A percentile compares a stretch with the other conserved stretches of the same genome.
phyloP scores from a whole-genome alignment of 2,329 filamentous ascomycete genomes.

The Myriosclerotinia scirpicola region DNA sequence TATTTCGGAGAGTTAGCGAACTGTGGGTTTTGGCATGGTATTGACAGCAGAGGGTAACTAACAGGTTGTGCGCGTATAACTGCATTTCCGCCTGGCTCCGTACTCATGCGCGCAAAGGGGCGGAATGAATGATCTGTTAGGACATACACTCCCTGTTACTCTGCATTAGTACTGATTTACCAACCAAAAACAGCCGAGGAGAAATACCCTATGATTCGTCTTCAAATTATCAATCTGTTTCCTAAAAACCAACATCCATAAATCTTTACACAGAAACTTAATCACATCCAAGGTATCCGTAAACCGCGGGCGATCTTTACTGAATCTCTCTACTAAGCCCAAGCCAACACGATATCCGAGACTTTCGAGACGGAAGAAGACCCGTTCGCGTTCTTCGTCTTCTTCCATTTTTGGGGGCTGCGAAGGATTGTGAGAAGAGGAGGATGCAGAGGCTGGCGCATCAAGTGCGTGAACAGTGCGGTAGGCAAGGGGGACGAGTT shows the following conservation, averaged over 20 bases:
- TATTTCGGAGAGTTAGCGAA: slow-evolving; percentile 15
- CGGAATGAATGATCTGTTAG: slow-evolving; percentile 91
- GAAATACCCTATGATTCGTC: slow-evolving; percentile 82
- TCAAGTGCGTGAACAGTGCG: slow-evolving; percentile 69
- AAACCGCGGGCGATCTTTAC: slow-evolving; percentile 80
- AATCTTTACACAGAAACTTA: slow-evolving; percentile 97
- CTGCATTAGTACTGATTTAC: slow-evolving; percentile 23
- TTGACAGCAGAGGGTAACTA: slow-evolving; percentile 42
- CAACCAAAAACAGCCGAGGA: neutral
- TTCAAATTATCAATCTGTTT: slow-evolving; percentile 99
- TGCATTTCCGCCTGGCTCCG: slow-evolving; percentile 71
- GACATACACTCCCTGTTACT: slow-evolving; percentile 80
- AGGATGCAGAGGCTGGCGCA: slow-evolving; percentile 46
- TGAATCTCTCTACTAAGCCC: slow-evolving; percentile 87
- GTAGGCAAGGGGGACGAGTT: slow-evolving; percentile 92
- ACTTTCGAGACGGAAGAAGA: slow-evolving; percentile 79
- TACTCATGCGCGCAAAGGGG: slow-evolving; percentile 85
- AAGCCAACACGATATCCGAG: slow-evolving; percentile 90
- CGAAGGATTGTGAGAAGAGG: neutral
- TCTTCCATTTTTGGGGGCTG: slow-evolving; percentile 56
- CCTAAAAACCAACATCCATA: slow-evolving; percentile 91
- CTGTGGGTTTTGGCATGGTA: neutral
- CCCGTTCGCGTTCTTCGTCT: slow-evolving; percentile 80
- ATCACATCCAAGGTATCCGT: slow-evolving; percentile 92
- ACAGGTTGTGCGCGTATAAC: slow-evolving; percentile 77